These are phyloP conservation scores for Neocatenulostroma microsporum DNA, from an alignment of 2,329 filamentous ascomycete species.

Conservation along the genomic window DNA sequence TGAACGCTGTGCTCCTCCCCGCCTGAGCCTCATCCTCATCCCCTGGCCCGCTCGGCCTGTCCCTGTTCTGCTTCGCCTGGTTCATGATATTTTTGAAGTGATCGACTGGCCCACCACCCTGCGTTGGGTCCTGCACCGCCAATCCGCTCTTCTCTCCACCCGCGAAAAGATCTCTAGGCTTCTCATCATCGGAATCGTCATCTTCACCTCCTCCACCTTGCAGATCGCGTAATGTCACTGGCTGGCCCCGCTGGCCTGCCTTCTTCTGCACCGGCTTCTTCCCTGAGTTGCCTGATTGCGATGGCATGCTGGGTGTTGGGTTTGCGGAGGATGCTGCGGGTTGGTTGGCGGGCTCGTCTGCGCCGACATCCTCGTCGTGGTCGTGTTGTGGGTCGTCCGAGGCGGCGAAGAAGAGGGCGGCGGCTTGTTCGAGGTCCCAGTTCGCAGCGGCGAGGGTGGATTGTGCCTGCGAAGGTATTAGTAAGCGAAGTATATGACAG, in stretches of 20 bases:
- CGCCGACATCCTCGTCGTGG: constrained; percentile 30
- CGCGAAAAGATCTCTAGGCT: constrained; percentile 64
- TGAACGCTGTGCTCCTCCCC: constrained; percentile 44
- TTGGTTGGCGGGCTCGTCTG: constrained; percentile 6
- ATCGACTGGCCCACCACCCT: constrained; percentile 33
- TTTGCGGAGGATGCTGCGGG: constrained; percentile 11
- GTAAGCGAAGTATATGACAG: too few relatives aligned
- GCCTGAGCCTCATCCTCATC: constrained; percentile 37
- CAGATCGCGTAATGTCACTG: constrained; percentile 40
- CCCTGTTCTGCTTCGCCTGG: constrained; percentile 48
- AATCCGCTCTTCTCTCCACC: constrained; percentile 79
- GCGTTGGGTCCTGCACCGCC: constrained; percentile 57
- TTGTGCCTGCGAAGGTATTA: constrained; percentile 33
- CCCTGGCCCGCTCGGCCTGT: constrained; percentile 46
- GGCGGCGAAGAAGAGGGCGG: constrained; percentile 38
- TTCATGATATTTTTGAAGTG: constrained; percentile 45
- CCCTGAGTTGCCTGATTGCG: constrained; percentile 2
- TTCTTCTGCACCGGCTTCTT: constrained; percentile 8
- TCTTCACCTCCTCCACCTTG: constrained; percentile 44
- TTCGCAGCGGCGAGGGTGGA: constrained; percentile 36
- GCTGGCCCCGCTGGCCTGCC: constrained; percentile 18
- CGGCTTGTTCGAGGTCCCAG: constrained; percentile 41
- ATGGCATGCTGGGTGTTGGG: constrained; percentile 21
- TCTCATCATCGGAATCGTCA: constrained; percentile 54
- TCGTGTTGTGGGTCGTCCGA: constrained; percentile 32